phyloP scores from a whole-genome alignment of 169 alveolate genomes.

The Plasmodium gallinaceum region DNA sequence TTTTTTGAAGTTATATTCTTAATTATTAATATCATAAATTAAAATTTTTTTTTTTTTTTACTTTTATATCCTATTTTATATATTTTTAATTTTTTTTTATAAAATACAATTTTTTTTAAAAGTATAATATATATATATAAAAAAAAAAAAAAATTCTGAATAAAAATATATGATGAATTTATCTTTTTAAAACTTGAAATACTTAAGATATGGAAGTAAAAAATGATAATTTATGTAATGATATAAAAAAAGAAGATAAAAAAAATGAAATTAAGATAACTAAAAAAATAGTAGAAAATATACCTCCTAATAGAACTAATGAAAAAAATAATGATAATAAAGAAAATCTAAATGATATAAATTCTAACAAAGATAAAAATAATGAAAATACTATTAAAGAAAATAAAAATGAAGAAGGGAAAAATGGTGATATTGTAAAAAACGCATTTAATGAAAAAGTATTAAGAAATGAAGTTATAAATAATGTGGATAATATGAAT shows the following conservation, averaged over 20 bases:
- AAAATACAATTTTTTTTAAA: no score
- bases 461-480: not conserved
- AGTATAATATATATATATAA: no score
- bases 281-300: not conserved
- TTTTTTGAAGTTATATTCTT: no score
- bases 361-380: not conserved
- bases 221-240: conserved; percentile 11
- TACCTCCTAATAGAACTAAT: conserved; percentile 11
- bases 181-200: not conserved
- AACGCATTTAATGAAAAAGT: not conserved
- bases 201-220: conserved; percentile 8
- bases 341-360: not conserved
- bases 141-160: no score
- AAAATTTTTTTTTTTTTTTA: no score
- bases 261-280: conserved; percentile 1
- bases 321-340: not conserved
- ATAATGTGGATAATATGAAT: conserved; percentile 6
- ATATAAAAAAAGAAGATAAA: conserved; percentile 3
- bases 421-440: not conserved
- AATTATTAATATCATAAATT: no score
- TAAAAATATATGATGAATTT: not conserved
- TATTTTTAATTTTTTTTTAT: no score
- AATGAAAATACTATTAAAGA: not conserved
- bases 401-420: conserved; percentile 2
- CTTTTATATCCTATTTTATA: no score